Percentiles rank a stretch among this genome's conserved stretches.
Conservation (phyloP, 371 early-diverging fungal genomes). For the Amoeboaphelidium protococcarum region DNA sequence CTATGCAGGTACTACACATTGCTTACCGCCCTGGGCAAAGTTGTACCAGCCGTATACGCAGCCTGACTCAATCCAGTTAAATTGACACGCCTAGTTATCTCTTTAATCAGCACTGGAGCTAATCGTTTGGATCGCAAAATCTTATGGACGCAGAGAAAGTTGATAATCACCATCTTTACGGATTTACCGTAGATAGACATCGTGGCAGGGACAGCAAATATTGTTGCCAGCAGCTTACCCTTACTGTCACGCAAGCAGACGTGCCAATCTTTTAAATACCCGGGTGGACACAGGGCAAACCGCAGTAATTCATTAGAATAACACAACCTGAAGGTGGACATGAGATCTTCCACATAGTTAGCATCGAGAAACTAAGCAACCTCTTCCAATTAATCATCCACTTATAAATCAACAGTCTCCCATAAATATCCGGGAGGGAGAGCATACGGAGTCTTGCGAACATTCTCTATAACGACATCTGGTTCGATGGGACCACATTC, state of each 20-base stretch:
- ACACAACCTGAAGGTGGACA: slow-evolving; percentile 80
- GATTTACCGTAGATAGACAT: slow-evolving; percentile 29
- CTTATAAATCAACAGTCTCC: slow-evolving; percentile 47
- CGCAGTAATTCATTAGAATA: slow-evolving; percentile 67
- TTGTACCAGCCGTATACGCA: slow-evolving; percentile 82
- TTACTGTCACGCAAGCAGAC: slow-evolving; percentile 63
- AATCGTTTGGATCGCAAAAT: slow-evolving; percentile 79
- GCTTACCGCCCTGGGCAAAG: slow-evolving; percentile 27
- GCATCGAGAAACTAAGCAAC: slow-evolving; percentile 52
- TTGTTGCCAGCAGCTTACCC: slow-evolving; percentile 75
- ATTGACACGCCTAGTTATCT: slow-evolving; percentile 85
- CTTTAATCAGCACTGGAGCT: slow-evolving; percentile 94
- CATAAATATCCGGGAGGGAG: slow-evolving; percentile 72
- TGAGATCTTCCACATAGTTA: slow-evolving; percentile 89
- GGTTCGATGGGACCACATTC: slow-evolving; percentile 54
- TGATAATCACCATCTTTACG: slow-evolving; percentile 69
- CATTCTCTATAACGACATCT: slow-evolving; percentile 38
- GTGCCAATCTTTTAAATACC: slow-evolving; percentile 59
- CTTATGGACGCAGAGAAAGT: slow-evolving; percentile 94
- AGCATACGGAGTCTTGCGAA: slow-evolving; percentile 51
- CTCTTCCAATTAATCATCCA: slow-evolving; percentile 50
- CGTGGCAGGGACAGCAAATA: slow-evolving; percentile 65
- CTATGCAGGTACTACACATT: slow-evolving; percentile 66
- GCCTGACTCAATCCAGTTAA: slow-evolving; percentile 87
- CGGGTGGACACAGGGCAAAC: slow-evolving; percentile 87